These are phyloP conservation scores for Coriolopsis trogii DNA, from an alignment of 1,284 basidiomycete genomes.

Conservation along the genomic window DNA sequence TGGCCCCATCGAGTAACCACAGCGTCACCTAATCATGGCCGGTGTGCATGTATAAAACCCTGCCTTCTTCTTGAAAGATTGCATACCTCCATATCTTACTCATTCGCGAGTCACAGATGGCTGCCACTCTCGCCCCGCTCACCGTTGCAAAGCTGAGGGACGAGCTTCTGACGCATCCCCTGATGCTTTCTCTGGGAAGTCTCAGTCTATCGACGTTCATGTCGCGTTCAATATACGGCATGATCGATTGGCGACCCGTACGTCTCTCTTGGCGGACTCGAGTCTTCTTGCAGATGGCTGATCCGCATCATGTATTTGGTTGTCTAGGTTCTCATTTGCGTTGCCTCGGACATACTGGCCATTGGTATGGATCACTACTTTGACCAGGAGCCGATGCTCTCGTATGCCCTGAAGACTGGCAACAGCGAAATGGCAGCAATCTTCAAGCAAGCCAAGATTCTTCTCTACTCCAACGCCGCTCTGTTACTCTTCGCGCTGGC, in stretches of 20 bases:
- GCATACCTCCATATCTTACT: neutral
- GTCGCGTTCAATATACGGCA: constrained; percentile 14
- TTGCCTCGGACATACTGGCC: constrained; percentile 12
- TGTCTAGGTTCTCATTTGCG: constrained; percentile 15
- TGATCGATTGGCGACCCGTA: constrained; percentile 19
- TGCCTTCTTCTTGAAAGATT: neutral
- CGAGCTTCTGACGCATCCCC: constrained; percentile 11
- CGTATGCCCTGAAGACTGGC: constrained; percentile 11
- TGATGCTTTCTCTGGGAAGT: constrained; percentile 14
- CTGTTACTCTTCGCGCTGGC: constrained; percentile 8
- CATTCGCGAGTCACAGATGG: neutral
- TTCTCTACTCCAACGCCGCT: constrained; percentile 10
- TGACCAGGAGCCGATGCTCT: constrained; percentile 13
- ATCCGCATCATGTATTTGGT: neutral
- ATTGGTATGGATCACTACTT: constrained; percentile 19
- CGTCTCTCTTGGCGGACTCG: neutral
- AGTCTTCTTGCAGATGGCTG: neutral
- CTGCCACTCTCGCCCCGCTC: constrained; percentile 5
- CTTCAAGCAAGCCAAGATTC: constrained; percentile 11
- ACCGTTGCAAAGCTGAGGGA: constrained; percentile 7
- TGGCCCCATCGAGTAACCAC: too few relatives aligned
- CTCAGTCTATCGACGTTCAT: constrained; percentile 12
- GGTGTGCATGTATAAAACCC: neutral
- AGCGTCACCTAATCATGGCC: too few relatives aligned
- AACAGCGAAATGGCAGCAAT: constrained; percentile 12